Evolutionary conservation across 1,284 basidiomycete species (phyloP).

Genomic region (Malassezia globosa): DNA sequence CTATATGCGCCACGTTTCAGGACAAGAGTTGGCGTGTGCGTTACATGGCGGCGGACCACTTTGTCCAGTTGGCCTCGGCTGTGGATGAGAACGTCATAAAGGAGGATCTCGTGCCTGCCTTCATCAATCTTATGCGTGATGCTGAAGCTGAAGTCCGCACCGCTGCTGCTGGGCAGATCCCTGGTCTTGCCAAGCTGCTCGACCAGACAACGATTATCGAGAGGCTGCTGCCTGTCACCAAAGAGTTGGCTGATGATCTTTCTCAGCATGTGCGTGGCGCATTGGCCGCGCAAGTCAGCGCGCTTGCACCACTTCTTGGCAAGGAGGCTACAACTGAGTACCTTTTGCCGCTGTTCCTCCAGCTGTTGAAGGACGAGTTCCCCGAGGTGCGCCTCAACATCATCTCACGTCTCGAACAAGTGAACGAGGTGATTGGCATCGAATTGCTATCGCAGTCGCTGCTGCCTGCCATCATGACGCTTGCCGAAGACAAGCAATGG

Average conservation of each 20-base stretch:
- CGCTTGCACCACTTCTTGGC: slow-evolving; percentile 87
- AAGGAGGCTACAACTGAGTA: slow-evolving; percentile 92
- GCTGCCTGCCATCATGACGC: slow-evolving; percentile 89
- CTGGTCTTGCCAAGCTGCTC: slow-evolving; percentile 87
- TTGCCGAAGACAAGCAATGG: slow-evolving; percentile 99
- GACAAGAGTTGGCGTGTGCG: slow-evolving; percentile 99
- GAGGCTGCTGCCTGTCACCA: slow-evolving; percentile 87
- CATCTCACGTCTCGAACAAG: slow-evolving; percentile 95
- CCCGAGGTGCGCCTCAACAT: slow-evolving; percentile 95
- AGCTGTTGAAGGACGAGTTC: slow-evolving; percentile 95
- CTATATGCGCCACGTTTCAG: slow-evolving; percentile 66
- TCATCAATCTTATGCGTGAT: slow-evolving; percentile 87
- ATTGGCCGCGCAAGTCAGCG: slow-evolving; percentile 89
- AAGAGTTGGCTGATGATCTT: slow-evolving; percentile 81
- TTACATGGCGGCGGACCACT: slow-evolving; percentile 97
- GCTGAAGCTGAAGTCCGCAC: slow-evolving; percentile 98
- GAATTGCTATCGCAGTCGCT: slow-evolving; percentile 89
- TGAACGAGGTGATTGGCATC: slow-evolving; percentile 93
- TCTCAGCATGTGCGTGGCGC: slow-evolving; percentile 97
- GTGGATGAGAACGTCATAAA: slow-evolving; percentile 81
- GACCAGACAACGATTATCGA: slow-evolving; percentile 89
- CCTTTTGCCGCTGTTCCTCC: slow-evolving; percentile 88
- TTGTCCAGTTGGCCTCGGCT: slow-evolving; percentile 75
- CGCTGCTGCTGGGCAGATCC: slow-evolving; percentile 88
- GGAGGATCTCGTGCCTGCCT: slow-evolving; percentile 86